Evolutionary conservation across 306 rosid species (phyloP).

Genomic region (Macrotyloma uniflorum): DNA sequence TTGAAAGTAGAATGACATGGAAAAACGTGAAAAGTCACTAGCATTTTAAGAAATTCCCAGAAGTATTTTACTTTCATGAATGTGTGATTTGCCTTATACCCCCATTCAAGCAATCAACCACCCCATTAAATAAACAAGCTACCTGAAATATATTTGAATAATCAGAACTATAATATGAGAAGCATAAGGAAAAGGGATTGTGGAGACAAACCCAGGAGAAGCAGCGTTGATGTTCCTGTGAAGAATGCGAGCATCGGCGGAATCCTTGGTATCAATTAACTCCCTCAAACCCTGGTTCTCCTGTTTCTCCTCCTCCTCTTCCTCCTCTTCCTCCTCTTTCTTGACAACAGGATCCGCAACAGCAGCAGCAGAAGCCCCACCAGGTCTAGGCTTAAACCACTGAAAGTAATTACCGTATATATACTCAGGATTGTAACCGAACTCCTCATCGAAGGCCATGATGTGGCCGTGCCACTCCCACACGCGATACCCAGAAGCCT

Average conservation of each 20-base stretch:
- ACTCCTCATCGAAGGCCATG: conserved; percentile 76
- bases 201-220: conserved; percentile 60
- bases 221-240: conserved; percentile 80
- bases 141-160: not conserved
- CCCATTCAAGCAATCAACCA: not conserved
- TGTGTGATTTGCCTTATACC: not conserved
- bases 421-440: conserved; percentile 84
- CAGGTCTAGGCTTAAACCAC: conserved; percentile 48
- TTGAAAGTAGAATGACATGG: not conserved
- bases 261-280: conserved; percentile 64
- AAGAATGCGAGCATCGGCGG: conserved; percentile 68
- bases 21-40: not conserved
- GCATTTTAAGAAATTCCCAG: not conserved
- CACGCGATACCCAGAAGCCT: conserved; percentile 75
- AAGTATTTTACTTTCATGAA: not conserved
- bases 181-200: not conserved
- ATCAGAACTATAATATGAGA: not conserved
- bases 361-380: not conserved
- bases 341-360: not conserved
- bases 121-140: not conserved
- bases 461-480: conserved; percentile 99
- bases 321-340: not conserved
- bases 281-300: conserved; percentile 74
- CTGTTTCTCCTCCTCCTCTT: conserved; percentile 44
- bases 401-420: conserved; percentile 93